Evolutionary conservation across 805 yeast genomes (phyloP), one percentile per base, ranked within the genome.

Genomic region (Wickerhamiella siamensis): DNA sequence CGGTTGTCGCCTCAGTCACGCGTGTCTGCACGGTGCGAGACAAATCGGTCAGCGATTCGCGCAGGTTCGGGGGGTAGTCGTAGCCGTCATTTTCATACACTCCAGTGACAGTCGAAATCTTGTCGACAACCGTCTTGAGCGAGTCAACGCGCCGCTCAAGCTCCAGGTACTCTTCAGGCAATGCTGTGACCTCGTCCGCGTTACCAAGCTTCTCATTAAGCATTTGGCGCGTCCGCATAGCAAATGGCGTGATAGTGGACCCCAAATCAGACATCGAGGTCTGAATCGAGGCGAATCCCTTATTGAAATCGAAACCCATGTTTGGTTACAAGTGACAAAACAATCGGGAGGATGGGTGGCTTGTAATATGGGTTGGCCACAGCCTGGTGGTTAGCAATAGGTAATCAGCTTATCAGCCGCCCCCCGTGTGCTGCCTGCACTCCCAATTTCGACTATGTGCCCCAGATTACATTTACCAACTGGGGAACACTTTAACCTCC

Each of bases 121-220:
- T 70, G 49, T 65, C 70, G 67, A 79, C 81, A 43, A 82, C 76
- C 38, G 69, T 63, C 63, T 79, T 76, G 59, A 83, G 69, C 45
- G 80, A 72, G 52, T 83, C 94, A 45, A 82, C 74, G 54, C 74
- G 76, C 47, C 69, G 66, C 61, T 83, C 94, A 50, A 83, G 70
- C 45, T 75, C 78, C 41, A 78, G 63, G 58, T 82, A 83, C 59
- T 83, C 94, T 44, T 77, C 75, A 26, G 94, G 94, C 49, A 83
- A 69, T 56, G 83, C 87, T 42, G 88, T 79, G 51, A 81, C 79
- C 56, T 83, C 94, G 41, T 79, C 83, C 31, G 77, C 82, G 50
- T 78, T 74, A 38, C 93, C 93, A 21, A 83, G 71, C 51, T 65
- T 72, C 61, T 83, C 94, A 60, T 82, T 88, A 36, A 83, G 74